These are phyloP conservation scores for Schizophyllum amplum DNA, from an alignment of 1,284 basidiomycete genomes.

Conservation along the genomic window DNA sequence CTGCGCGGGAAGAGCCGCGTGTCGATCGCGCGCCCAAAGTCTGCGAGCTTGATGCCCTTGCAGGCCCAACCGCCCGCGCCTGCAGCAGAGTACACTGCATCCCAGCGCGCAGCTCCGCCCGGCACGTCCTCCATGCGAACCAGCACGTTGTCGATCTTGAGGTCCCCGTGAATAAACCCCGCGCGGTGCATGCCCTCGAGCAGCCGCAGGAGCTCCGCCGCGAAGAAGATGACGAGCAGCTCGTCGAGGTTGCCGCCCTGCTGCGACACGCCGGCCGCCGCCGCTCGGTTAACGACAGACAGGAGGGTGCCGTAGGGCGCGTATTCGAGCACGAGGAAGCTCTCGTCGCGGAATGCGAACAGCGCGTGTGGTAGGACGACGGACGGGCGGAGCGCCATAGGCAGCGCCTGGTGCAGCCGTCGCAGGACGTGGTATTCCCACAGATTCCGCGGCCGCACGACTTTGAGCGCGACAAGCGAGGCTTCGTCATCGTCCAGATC, in stretches of 20 bases:
- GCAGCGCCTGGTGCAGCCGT: constrained; percentile 64
- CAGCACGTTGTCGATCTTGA: constrained; percentile 99
- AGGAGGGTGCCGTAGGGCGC: constrained; percentile 91
- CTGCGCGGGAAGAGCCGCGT: constrained; percentile 67
- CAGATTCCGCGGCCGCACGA: constrained; percentile 80
- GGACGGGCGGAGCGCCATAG: constrained; percentile 46
- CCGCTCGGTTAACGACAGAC: constrained; percentile 86
- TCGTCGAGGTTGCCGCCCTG: constrained; percentile 87
- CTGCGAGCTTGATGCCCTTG: constrained; percentile 91
- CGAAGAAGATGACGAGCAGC: constrained; percentile 92
- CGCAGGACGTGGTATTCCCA: constrained; percentile 94
- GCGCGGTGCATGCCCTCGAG: constrained; percentile 77
- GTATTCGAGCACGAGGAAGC: constrained; percentile 83
- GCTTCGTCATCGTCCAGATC: constrained; percentile 52
- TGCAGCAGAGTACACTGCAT: constrained; percentile 61
- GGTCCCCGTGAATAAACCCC: constrained; percentile 93
- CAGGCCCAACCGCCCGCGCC: constrained; percentile 79
- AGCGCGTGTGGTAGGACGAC: constrained; percentile 71
- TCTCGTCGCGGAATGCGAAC: constrained; percentile 85
- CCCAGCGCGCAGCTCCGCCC: constrained; percentile 65
- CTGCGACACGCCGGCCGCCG: constrained; percentile 58
- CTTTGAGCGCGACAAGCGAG: constrained; percentile 82
- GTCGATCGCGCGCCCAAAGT: constrained; percentile 94
- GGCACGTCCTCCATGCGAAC: constrained; percentile 82
- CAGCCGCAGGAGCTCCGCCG: constrained; percentile 80